phyloP scores from a whole-genome alignment of 164 flowering plant species.

The Euptelea pleiosperma region DNA sequence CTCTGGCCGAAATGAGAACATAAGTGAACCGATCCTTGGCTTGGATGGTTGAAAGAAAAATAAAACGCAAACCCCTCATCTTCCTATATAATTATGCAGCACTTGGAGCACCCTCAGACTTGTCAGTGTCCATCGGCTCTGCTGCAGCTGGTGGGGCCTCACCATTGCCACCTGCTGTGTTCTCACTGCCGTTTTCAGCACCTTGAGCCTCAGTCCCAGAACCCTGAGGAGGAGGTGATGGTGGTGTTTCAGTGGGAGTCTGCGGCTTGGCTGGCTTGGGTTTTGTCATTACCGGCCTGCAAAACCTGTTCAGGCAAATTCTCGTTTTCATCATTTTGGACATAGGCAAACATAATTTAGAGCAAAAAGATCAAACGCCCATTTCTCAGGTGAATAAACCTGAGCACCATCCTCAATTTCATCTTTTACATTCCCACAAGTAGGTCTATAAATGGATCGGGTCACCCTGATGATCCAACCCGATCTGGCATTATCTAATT shows the following conservation, averaged over 20 bases:
- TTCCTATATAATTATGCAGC: constrained; percentile 15
- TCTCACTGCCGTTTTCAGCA: constrained; percentile 33
- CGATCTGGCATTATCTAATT: too few species aligned
- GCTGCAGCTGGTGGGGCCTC: constrained; percentile 50
- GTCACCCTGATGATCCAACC: too few species aligned
- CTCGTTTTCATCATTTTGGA: too few species aligned
- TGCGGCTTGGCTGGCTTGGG: constrained; percentile 73
- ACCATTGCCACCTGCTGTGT: constrained; percentile 31
- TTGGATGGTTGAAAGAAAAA: background rate
- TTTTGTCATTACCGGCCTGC: constrained; percentile 82
- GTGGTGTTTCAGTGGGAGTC: constrained; percentile 37
- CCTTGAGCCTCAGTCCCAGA: constrained; percentile 40
- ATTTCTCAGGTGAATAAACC: too few species aligned
- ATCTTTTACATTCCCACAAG: too few species aligned
- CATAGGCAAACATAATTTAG: too few species aligned
- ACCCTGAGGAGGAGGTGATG: constrained; percentile 46
- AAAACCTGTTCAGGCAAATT: constrained; percentile 43
- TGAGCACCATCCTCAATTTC: too few species aligned
- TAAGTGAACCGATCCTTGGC: background rate
- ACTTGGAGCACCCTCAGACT: constrained; percentile 28
- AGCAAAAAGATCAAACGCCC: too few species aligned
- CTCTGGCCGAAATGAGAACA: background rate
- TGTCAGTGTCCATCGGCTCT: constrained; percentile 80
- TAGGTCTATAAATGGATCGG: too few species aligned
- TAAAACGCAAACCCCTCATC: background rate